phyloP scores from a whole-genome alignment of 495 filamentous ascomycete species.

The Aspergillus biplanus region DNA sequence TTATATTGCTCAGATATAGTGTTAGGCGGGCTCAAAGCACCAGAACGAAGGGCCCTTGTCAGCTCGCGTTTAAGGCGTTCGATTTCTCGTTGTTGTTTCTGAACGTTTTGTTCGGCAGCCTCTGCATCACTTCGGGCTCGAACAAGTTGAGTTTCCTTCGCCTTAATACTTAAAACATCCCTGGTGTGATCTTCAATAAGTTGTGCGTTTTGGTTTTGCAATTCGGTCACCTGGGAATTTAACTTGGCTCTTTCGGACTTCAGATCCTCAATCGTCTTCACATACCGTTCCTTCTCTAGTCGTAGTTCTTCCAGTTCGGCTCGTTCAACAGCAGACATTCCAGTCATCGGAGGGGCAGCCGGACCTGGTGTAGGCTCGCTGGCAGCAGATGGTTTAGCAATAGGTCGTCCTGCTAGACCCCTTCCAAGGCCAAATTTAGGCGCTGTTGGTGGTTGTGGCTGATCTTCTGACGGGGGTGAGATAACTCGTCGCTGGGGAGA shows the following conservation, averaged over 20 bases:
- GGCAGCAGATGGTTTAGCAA: constrained; percentile 71
- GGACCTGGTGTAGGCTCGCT: constrained; percentile 46
- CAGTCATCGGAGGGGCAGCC: constrained; percentile 55
- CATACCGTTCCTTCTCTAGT: constrained; percentile 75
- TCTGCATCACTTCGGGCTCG: constrained; percentile 89
- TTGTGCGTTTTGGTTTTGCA: constrained; percentile 94
- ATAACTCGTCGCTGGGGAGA: constrained; percentile 67
- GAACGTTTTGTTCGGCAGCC: constrained; percentile 78
- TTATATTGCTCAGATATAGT: constrained; percentile 36
- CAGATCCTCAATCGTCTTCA: constrained; percentile 72
- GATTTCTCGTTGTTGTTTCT: constrained; percentile 84
- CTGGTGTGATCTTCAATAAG: constrained; percentile 97
- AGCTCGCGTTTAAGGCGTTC: constrained; percentile 87
- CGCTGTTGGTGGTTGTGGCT: constrained; percentile 56
- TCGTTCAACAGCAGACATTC: constrained; percentile 72
- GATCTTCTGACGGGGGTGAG: constrained; percentile 59
- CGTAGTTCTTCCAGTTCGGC: constrained; percentile 91
- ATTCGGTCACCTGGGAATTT: constrained; percentile 78
- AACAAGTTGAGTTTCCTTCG: constrained; percentile 96
- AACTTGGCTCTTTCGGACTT: constrained; percentile 74
- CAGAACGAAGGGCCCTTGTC: constrained; percentile 48
- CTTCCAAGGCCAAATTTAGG: constrained; percentile 72
- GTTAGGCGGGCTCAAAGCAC: constrained; percentile 45
- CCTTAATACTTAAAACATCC: constrained; percentile 93
- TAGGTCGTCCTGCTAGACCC: constrained; percentile 81